Percentiles rank a stretch among this genome's conserved stretches.
These are phyloP conservation scores for Auxenochlorella protothecoides DNA, from an alignment of 139 green algal genomes.

Conservation along the genomic window DNA sequence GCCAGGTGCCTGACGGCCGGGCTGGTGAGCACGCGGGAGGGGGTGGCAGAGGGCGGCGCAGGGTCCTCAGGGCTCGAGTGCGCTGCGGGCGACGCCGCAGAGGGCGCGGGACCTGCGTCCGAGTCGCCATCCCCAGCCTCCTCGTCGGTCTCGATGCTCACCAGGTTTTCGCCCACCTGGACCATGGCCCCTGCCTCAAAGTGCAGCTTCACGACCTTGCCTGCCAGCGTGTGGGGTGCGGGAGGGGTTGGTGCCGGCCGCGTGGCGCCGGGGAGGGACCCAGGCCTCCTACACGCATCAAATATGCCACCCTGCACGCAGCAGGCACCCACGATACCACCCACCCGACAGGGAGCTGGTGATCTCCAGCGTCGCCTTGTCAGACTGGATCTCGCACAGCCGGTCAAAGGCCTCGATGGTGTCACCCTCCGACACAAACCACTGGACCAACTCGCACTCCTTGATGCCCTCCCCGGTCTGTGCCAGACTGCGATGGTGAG, in stretches of 20 bases:
- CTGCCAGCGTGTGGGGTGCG: constrained; percentile 22
- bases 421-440: constrained; percentile 70
- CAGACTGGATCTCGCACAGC: constrained; percentile 84
- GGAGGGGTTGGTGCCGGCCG: constrained; percentile 72
- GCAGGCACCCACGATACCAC: background rate
- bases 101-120: background rate
- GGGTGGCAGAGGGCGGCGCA: background rate
- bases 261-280: constrained; percentile 17
- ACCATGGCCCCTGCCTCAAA: constrained; percentile 52
- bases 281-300: no score
- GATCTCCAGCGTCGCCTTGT: constrained; percentile 88
- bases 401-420: constrained; percentile 62
- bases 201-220: constrained; percentile 45
- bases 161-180: constrained; percentile 63
- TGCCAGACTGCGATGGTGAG: constrained; percentile 9
- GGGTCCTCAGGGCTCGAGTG: background rate
- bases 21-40: constrained; percentile 35
- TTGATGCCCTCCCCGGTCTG: constrained; percentile 74
- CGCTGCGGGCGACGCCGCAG: background rate
- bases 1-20: constrained; percentile 67
- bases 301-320: background rate
- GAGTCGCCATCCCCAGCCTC: background rate
- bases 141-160: constrained; percentile 41
- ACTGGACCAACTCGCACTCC: constrained; percentile 85
- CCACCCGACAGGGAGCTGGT: constrained; percentile 62